phyloP scores from a whole-genome alignment of 768 basidiomycete species.

The Rhizopogon sp. region DNA sequence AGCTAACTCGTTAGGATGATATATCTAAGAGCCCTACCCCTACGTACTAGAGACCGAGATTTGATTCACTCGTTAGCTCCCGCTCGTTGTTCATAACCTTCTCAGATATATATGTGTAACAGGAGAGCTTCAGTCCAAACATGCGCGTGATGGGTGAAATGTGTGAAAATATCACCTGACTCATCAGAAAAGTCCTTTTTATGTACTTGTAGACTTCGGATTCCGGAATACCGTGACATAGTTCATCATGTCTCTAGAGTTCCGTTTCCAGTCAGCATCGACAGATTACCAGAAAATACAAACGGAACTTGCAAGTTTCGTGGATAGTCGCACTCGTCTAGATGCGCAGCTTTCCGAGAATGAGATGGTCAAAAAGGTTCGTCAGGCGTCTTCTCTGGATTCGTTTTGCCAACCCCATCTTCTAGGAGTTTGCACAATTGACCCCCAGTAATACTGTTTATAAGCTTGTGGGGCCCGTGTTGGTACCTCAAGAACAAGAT shows the following conservation, averaged over 20 bases:
- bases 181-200: no score
- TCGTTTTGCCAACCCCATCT: conserved; percentile 1
- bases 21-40: no score
- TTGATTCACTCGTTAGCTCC: no score
- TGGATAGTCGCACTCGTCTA: conserved; percentile 82
- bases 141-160: no score
- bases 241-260: conserved; percentile 47
- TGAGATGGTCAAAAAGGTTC: conserved; percentile 85
- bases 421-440: conserved; percentile 76
- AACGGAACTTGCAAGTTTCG: conserved; percentile 59
- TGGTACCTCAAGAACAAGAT: conserved; percentile 82
- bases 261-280: conserved; percentile 62
- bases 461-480: conserved; percentile 88
- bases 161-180: not conserved
- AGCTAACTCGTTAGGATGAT: no score
- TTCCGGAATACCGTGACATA: no score
- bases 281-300: conserved; percentile 81
- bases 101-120: no score
- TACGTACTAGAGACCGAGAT: no score
- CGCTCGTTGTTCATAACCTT: no score
- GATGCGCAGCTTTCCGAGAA: conserved; percentile 91
- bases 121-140: no score
- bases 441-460: conserved; percentile 76
- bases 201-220: no score
- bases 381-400: conserved; percentile 3